phyloP scores from a whole-genome alignment of 208 protist genomes.

The Wallacemonas collosoma region DNA sequence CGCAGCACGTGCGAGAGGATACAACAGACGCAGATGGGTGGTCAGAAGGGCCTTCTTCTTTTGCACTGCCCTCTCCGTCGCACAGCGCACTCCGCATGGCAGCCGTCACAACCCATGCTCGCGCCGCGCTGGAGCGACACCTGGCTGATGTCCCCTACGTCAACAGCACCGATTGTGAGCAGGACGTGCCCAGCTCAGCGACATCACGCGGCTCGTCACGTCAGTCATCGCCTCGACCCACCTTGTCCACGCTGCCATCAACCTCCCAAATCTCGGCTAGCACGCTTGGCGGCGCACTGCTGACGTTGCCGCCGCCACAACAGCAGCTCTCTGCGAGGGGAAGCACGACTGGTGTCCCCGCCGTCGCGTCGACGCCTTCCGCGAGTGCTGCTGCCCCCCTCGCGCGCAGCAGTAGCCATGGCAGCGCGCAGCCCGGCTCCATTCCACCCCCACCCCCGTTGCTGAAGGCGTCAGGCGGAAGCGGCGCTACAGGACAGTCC shows the following conservation, averaged over 20 bases:
- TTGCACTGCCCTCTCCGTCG: background rate
- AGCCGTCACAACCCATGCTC: background rate
- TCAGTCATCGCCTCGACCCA: too few species aligned
- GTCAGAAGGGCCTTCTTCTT: background rate
- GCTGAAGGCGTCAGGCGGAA: too few species aligned
- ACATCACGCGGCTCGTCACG: too few species aligned
- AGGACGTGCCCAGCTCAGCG: background rate
- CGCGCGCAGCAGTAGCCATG: too few species aligned
- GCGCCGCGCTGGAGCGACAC: background rate
- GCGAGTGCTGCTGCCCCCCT: too few species aligned
- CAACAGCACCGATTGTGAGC: background rate
- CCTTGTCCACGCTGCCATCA: too few species aligned
- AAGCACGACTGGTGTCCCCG: background rate
- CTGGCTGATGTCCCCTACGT: constrained; percentile 14
- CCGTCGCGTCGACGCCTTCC: too few species aligned
- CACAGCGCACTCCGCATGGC: background rate
- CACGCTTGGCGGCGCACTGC: too few species aligned
- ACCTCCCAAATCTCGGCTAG: too few species aligned
- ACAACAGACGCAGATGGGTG: constrained; percentile 10
- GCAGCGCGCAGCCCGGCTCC: background rate
- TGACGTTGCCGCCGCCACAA: background rate
- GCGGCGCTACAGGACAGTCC: background rate
- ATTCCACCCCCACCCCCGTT: background rate
- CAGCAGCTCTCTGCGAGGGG: background rate
- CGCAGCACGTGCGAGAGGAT: constrained; percentile 16